These are phyloP conservation scores for Casuarina equisetifolia DNA, from an alignment of 306 rosid genomes.

Conservation along the genomic window DNA sequence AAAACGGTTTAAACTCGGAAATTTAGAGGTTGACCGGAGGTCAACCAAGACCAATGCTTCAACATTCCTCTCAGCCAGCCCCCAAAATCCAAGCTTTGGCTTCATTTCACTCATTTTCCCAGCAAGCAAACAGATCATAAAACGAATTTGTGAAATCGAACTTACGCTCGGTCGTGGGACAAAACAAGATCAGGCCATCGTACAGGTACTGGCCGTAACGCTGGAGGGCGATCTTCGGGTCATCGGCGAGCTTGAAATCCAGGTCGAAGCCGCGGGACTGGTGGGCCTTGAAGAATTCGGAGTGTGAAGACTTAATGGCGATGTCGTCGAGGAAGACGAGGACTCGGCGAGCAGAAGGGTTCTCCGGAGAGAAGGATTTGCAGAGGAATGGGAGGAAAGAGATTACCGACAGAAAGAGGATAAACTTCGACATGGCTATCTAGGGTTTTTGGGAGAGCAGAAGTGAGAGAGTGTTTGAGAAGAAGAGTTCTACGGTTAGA, in stretches of 20 bases:
- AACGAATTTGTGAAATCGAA: background rate
- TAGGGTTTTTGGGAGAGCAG: constrained; percentile 22
- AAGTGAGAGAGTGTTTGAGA: background rate
- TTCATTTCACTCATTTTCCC: background rate
- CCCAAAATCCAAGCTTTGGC: background rate
- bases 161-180: constrained; percentile 89
- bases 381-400: constrained; percentile 58
- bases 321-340: constrained; percentile 89
- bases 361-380: constrained; percentile 67
- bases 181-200: constrained; percentile 74
- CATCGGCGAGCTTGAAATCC: constrained; percentile 90
- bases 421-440: constrained; percentile 65
- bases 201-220: constrained; percentile 83
- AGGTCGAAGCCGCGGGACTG: constrained; percentile 92
- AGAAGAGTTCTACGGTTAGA: constrained; percentile 10
- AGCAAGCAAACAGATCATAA: background rate
- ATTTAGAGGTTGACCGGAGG: background rate
- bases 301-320: constrained; percentile 84
- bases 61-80: background rate
- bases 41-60: background rate
- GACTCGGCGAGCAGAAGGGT: constrained; percentile 69
- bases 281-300: constrained; percentile 74
- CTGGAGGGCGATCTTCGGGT: constrained; percentile 75
- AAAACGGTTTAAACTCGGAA: background rate
- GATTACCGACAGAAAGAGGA: constrained; percentile 48